Percentiles rank a stretch among this genome's conserved stretches.
Evolutionary conservation across 768 basidiomycete species (phyloP).

Genomic region (Agrocybe chaxingu): DNA sequence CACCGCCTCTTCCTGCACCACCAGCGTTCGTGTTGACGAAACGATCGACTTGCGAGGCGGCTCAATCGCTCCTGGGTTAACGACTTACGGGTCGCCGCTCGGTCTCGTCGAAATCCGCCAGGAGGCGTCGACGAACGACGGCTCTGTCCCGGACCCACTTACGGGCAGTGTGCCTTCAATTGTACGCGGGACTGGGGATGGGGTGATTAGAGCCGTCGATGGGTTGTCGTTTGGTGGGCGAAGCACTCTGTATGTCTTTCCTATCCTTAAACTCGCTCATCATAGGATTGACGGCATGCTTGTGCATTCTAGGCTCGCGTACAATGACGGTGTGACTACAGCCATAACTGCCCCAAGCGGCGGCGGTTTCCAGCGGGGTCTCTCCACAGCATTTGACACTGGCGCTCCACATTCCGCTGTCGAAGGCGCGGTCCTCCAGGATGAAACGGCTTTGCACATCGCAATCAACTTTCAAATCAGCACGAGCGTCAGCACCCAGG

Average conservation of each 20-base stretch:
- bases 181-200: conserved; percentile 37
- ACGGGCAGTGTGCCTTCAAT: conserved; percentile 28
- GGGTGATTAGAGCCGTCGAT: conserved; percentile 60
- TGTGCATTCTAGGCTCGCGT: conserved; percentile 52
- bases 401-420: conserved; percentile 59
- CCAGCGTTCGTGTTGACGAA: conserved; percentile 6
- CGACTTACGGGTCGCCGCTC: conserved; percentile 59
- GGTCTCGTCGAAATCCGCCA: conserved; percentile 67
- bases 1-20: conserved; percentile 19
- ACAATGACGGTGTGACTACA: conserved; percentile 69
- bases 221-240: conserved; percentile 54
- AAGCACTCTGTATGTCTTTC: conserved; percentile 43
- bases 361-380: conserved; percentile 55
- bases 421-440: conserved; percentile 60
- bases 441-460: conserved; percentile 65
- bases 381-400: conserved; percentile 60
- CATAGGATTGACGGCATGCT: background rate
- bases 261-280: background rate
- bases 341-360: conserved; percentile 61
- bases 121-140: conserved; percentile 69
- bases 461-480: conserved; percentile 30
- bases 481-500: conserved; percentile 60
- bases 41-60: conserved; percentile 64
- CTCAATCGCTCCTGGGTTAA: conserved; percentile 55
- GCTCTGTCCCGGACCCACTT: conserved; percentile 52